Evolutionary conservation across 768 basidiomycete genomes (phyloP).

Genomic region (Russula compacta): DNA sequence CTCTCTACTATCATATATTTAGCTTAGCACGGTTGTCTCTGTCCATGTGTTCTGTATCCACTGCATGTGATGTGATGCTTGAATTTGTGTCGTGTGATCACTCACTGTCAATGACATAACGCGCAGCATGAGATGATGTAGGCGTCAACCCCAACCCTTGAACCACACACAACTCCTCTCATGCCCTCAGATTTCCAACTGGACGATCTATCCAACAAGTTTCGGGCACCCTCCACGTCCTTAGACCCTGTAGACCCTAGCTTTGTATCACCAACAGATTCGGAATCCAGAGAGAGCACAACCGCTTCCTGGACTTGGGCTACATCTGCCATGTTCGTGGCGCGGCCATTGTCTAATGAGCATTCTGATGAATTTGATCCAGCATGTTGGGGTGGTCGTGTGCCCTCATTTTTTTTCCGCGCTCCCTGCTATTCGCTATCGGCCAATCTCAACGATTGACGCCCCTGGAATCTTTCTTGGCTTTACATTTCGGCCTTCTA

Average conservation of each 20-base stretch:
- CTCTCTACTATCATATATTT: slow-evolving; percentile 18
- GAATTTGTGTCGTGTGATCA: slow-evolving; percentile 9
- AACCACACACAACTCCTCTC: neutral
- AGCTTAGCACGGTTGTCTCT: slow-evolving; percentile 13
- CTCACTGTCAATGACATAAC: neutral
- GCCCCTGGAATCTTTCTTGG: slow-evolving; percentile 59
- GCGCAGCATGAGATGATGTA: neutral
- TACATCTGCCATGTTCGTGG: slow-evolving; percentile 16
- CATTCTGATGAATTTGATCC: neutral
- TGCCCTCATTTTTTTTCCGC: slow-evolving; percentile 42
- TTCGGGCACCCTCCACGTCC: neutral
- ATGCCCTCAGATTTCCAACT: slow-evolving; percentile 29
- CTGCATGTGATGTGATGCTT: slow-evolving; percentile 1
- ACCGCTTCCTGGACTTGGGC: slow-evolving; percentile 15
- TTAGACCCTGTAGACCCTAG: neutral
- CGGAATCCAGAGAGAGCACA: slow-evolving; percentile 7
- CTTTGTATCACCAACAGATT: neutral
- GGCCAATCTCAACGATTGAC: slow-evolving; percentile 42
- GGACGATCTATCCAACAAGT: slow-evolving; percentile 28
- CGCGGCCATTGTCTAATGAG: neutral
- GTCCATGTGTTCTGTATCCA: neutral
- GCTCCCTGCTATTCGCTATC: slow-evolving; percentile 52
- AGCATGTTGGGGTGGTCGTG: slow-evolving; percentile 23
- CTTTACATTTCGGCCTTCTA: slow-evolving; percentile 56
- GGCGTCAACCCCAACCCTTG: neutral